Base-by-base conservation (phyloP, 179 eudicot species). In the Nepenthes alata region DNA sequence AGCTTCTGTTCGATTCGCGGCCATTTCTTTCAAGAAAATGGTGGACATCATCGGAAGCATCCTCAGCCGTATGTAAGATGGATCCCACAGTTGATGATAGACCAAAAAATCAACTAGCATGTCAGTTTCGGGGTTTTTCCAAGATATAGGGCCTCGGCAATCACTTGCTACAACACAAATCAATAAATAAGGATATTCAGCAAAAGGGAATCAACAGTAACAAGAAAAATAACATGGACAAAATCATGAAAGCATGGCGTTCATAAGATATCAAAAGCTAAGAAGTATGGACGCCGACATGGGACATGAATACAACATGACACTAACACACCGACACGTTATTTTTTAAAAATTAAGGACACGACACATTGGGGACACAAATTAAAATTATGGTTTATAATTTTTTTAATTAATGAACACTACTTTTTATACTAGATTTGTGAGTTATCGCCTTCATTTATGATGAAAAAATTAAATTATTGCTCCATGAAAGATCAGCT, bases 41-140 rank as follows among this genome's bases (percentile, higher is more conserved):
- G 97, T 93, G 57, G 97, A 89, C 60, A 87, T 52, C 87, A 93
- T 70, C 6, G 94, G 95, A 62, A 93, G 74, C 66, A 93, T 70
- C 67, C 78, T 85, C 68, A 85, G 85, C 63, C 89, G 68, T 60
- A 72, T 75, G 63, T 80, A 93, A 74, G 90, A 87, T 61, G 98
- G 97, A 64, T 82, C 83, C 98, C 98, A 93, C 6, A 72, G 72
- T 73, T 72, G 85, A 78, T 85, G 60, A 75, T 67, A 87, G 35
- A 70, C 70, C 63, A 85, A 64, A 64, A 85, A 87, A 71, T 85
- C 95, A 38, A 89, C 72, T 56, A 93, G 73, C 82, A 78, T 62
- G 16, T 93, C 98, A 10, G 73, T 68, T 36, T 83, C 73, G 63
- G 97, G 97, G 67, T 67, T 72, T 66, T 69, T 72, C 98, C 98